Conservation (phyloP, 1,139 yeast genomes). For the Lizanozyma gosingica region DNA sequence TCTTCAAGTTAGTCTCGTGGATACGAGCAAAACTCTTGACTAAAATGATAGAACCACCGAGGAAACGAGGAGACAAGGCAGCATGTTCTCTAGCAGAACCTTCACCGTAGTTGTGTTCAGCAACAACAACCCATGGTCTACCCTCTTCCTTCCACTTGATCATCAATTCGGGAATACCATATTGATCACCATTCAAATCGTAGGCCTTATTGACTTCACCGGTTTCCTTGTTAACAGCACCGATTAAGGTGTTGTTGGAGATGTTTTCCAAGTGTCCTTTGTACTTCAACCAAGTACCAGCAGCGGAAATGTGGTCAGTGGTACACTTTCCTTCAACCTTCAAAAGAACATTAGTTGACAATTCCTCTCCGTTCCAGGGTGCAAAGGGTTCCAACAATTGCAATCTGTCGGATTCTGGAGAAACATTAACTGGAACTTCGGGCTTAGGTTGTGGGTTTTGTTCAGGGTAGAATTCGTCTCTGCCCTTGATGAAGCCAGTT, state of each 20-base stretch:
- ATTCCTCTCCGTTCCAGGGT: conserved; percentile 80
- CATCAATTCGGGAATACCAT: conserved; percentile 93
- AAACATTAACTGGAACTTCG: conserved; percentile 59
- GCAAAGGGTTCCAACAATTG: conserved; percentile 73
- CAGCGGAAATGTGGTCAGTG: conserved; percentile 97
- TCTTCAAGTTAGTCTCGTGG: conserved; percentile 83
- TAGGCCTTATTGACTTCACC: conserved; percentile 90
- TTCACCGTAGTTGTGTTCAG: conserved; percentile 97
- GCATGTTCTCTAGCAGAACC: conserved; percentile 99
- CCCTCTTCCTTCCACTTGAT: conserved; percentile 82
- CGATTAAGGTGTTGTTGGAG: conserved; percentile 89
- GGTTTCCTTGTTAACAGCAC: conserved; percentile 94
- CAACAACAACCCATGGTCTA: conserved; percentile 90
- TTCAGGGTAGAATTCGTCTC: conserved; percentile 78
- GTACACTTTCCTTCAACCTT: conserved; percentile 98
- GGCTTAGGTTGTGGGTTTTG: conserved; percentile 67
- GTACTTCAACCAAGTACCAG: conserved; percentile 98
- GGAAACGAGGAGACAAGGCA: conserved; percentile 87
- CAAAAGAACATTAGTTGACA: conserved; percentile 63
- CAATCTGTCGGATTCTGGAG: conserved; percentile 58
- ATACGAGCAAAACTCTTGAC: conserved; percentile 97
- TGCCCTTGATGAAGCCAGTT: conserved; percentile 73
- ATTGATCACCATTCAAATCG: conserved; percentile 72
- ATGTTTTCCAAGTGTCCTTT: conserved; percentile 96
- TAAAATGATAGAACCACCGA: conserved; percentile 82